These are phyloP conservation scores for Ophiocordyceps sinensis DNA, from an alignment of 2,329 filamentous ascomycete species.

Conservation along the genomic window DNA sequence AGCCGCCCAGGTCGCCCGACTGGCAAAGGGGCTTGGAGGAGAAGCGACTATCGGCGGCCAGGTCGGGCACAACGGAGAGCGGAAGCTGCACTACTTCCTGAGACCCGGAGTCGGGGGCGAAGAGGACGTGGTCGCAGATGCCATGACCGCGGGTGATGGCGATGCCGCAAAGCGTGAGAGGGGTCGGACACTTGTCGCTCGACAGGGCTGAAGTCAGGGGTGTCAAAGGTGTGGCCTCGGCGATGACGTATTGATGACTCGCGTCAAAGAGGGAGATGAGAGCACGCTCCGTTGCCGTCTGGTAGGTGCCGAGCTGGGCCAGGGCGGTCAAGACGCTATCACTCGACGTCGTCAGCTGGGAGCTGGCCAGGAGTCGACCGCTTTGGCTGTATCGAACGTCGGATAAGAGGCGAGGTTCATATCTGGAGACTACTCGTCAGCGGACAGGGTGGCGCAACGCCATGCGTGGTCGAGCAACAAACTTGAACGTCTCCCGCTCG, in stretches of 20 bases:
- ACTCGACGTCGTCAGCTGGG: constrained; percentile 12
- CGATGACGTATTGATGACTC: constrained; percentile 31
- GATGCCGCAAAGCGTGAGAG: constrained; percentile 15
- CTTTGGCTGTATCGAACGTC: constrained; percentile 9
- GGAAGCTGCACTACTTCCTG: constrained; percentile 9
- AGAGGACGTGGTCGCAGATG: constrained; percentile 14
- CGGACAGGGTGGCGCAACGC: neutral
- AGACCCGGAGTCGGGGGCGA: neutral
- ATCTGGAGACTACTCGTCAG: constrained; percentile 1
- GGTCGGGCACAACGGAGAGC: constrained; percentile 18
- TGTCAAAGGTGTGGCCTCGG: constrained; percentile 30
- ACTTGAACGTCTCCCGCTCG: constrained; percentile 18
- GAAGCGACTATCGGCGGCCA: constrained; percentile 17
- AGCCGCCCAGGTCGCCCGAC: constrained; percentile 11
- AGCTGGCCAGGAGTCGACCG: constrained; percentile 9
- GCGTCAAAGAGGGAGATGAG: constrained; percentile 37
- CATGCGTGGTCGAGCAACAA: neutral
- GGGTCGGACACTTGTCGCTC: constrained; percentile 1
- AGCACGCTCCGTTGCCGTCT: constrained; percentile 25
- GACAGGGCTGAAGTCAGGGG: constrained; percentile 15
- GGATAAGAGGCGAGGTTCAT: constrained; percentile 4
- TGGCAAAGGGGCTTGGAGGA: constrained; percentile 10
- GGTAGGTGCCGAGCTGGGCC: constrained; percentile 31
- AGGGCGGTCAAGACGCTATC: constrained; percentile 31
- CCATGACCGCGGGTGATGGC: constrained; percentile 15